Evolutionary conservation across 1,284 basidiomycete species (phyloP).

Genomic region (Melanopsichium pennsylvanicum): DNA sequence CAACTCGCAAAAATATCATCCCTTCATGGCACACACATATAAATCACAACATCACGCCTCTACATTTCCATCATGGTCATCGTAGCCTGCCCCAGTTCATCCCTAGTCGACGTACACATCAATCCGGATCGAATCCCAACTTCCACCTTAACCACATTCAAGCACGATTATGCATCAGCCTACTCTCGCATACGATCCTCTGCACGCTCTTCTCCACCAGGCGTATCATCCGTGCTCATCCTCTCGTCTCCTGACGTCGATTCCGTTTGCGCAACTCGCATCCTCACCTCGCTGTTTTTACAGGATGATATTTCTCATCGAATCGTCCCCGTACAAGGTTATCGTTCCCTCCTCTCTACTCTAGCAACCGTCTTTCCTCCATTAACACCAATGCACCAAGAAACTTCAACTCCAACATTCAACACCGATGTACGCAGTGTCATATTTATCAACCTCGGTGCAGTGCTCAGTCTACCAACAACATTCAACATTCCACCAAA

Average conservation of each 20-base stretch:
- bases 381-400: no score
- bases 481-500: slow-evolving; percentile 67
- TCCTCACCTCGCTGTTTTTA: slow-evolving; percentile 86
- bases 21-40: no score
- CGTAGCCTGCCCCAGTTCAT: slow-evolving; percentile 36
- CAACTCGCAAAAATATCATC: not conserved
- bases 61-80: slow-evolving; percentile 20
- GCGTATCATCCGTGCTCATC: slow-evolving; percentile 72
- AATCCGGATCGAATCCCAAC: slow-evolving; percentile 20
- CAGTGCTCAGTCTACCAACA: slow-evolving; percentile 79
- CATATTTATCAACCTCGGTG: slow-evolving; percentile 90
- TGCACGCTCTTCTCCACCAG: slow-evolving; percentile 30
- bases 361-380: slow-evolving; percentile 34
- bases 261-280: slow-evolving; percentile 84
- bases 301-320: slow-evolving; percentile 93
- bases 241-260: slow-evolving; percentile 89
- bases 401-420: slow-evolving; percentile 5
- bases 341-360: slow-evolving; percentile 63
- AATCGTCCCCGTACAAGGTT: slow-evolving; percentile 89
- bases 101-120: slow-evolving; percentile 29
- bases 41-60: not conserved
- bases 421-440: slow-evolving; percentile 82
- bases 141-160: no score
- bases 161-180: slow-evolving; percentile 56
- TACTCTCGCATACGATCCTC: slow-evolving; percentile 52